These are phyloP conservation scores for Metarhizium album DNA, from an alignment of 2,329 filamentous ascomycete genomes.

Conservation along the genomic window DNA sequence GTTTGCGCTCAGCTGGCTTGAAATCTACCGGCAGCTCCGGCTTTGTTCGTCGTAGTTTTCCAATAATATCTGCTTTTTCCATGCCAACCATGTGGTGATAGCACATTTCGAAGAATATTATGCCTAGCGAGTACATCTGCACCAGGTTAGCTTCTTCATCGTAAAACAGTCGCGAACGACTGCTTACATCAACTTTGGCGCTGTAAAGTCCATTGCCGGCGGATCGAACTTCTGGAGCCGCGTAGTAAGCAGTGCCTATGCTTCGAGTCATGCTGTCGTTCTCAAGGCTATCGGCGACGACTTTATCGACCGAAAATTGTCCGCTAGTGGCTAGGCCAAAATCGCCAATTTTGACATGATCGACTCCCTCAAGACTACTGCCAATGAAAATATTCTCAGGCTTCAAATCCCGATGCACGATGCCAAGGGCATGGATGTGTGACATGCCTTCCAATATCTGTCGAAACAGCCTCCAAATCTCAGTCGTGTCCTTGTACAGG, in stretches of 20 bases:
- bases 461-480: constrained; percentile 83
- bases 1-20: constrained; percentile 55
- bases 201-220: constrained; percentile 69
- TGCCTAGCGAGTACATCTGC: constrained; percentile 88
- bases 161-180: not conserved
- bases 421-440: constrained; percentile 82
- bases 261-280: constrained; percentile 58
- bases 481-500: constrained; percentile 61
- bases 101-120: constrained; percentile 99
- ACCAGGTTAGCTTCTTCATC: not conserved
- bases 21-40: constrained; percentile 67
- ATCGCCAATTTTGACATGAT: constrained; percentile 92
- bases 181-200: constrained; percentile 75
- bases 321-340: constrained; percentile 90
- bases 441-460: constrained; percentile 83
- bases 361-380: constrained; percentile 56
- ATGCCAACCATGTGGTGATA: constrained; percentile 56
- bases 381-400: constrained; percentile 94
- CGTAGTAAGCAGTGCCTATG: constrained; percentile 75
- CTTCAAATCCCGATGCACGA: constrained; percentile 93
- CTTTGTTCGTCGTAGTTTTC: constrained; percentile 55
- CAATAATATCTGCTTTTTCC: constrained; percentile 54
- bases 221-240: constrained; percentile 82
- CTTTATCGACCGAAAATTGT: constrained; percentile 56
- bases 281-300: constrained; percentile 30